Percentiles rank a stretch among this genome's conserved stretches.
These are phyloP conservation scores for Betula pendula DNA, from an alignment of 306 rosid genomes.

Conservation along the genomic window DNA sequence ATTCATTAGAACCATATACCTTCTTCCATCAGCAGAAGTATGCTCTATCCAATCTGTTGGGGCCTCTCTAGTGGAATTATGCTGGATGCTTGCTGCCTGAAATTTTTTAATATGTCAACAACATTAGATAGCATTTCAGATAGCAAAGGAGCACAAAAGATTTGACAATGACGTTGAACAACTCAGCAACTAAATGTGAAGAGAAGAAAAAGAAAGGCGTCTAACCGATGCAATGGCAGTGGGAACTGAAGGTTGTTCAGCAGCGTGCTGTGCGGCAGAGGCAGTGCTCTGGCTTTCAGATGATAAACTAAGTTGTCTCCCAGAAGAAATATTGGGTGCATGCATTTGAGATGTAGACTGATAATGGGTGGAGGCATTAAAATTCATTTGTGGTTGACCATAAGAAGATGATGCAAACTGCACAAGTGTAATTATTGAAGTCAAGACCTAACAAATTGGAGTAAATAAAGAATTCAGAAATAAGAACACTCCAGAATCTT, in stretches of 20 bases:
- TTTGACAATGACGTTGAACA: constrained; percentile 4
- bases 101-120: constrained; percentile 21
- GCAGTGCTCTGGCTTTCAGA: constrained; percentile 44
- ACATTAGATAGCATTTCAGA: neutral
- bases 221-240: constrained; percentile 54
- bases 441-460: constrained; percentile 26
- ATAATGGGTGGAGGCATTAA: constrained; percentile 47
- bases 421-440: constrained; percentile 30
- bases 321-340: constrained; percentile 48
- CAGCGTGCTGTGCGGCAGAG: constrained; percentile 42
- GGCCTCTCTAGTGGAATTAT: constrained; percentile 37
- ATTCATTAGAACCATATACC: constrained; percentile 46
- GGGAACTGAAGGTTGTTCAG: constrained; percentile 51
- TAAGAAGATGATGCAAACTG: constrained; percentile 65
- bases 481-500: constrained; percentile 33
- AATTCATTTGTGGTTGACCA: constrained; percentile 67
- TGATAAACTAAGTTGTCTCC: constrained; percentile 33
- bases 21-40: constrained; percentile 79
- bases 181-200: constrained; percentile 10
- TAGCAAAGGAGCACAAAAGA: neutral
- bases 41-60: constrained; percentile 87
- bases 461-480: constrained; percentile 3
- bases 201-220: constrained; percentile 21
- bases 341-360: constrained; percentile 64
- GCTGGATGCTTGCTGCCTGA: constrained; percentile 53